Base-by-base conservation (phyloP, 2,329 filamentous ascomycete species). In the Colletotrichum karsti region DNA sequence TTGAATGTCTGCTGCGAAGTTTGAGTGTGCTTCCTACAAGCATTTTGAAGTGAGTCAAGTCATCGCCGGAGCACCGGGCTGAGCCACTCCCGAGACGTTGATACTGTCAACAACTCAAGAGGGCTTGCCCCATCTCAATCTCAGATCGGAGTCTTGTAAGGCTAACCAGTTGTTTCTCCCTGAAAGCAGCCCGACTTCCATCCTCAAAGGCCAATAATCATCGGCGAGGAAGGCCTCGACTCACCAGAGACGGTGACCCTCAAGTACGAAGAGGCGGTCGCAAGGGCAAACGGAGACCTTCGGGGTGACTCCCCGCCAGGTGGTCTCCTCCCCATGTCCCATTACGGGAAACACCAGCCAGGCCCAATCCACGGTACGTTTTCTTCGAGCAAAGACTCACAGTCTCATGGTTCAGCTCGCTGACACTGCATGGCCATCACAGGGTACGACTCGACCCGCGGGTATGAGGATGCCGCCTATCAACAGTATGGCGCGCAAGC, bases 361-460 rank as follows among this genome's bases (percentile, higher is more conserved):
- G 86, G 91, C 80, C 92, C 91, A 79, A 88, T 95, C 84, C 92
- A 95, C 82, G 92, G 94, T 97, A 85, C 84, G 93, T 91, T 67
- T 24, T 50, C 1, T 18, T 48, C 15, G 39, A 26, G 44, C 48
- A 9, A 30, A n/a, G n/a, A n/a, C n/a, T n/a, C n/a, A n/a, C n/a
- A n/a, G n/a, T n/a, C n/a, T n/a, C n/a, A n/a, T n/a, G n/a, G n/a
- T n/a, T n/a, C n/a, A n/a, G n/a, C n/a, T n/a, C n/a, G 42, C 54
- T 62, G n/a, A 46, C 44, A 48, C 24, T 6, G 9, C 18, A 15
- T 30, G 64, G 10, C 13, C 28, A 7, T 18, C 5, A 9, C 78
- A 90, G 88, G 84, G 74, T 89, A 89, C 79, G 85, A 90, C 77
- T 82, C 88, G 76, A 83, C 87, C 77, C 82, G 88, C 82, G 81